phyloP scores from a whole-genome alignment of 176 grass and related monocot genomes.

The Carex cristatella region DNA sequence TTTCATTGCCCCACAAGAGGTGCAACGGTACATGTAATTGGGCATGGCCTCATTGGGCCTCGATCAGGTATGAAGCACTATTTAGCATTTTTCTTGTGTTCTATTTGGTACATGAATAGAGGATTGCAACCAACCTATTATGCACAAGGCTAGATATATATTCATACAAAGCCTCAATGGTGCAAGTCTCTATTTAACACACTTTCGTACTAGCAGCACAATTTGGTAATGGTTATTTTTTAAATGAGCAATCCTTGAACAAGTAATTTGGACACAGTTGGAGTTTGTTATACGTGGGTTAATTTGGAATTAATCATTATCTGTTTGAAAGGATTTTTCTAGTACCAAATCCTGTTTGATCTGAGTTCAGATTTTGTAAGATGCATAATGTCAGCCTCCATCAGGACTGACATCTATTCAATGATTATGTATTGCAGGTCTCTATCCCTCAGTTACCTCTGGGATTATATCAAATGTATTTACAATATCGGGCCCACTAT shows the following conservation, averaged over 20 bases:
- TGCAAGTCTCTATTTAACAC: neutral
- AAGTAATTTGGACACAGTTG: neutral
- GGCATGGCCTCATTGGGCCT: conserved; percentile 89
- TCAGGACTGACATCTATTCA: conserved; percentile 1
- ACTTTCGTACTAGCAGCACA: neutral
- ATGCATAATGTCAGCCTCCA: neutral
- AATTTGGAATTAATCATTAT: neutral
- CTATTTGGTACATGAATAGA: conserved; percentile 20
- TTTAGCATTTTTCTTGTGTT: conserved; percentile 25
- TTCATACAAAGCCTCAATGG: neutral
- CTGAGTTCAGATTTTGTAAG: neutral
- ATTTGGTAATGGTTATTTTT: neutral
- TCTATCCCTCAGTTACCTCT: conserved; percentile 58
- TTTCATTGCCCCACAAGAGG: conserved; percentile 64
- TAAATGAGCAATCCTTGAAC: neutral
- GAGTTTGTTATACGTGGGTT: neutral
- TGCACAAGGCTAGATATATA: neutral
- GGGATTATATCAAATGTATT: conserved; percentile 81
- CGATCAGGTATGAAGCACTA: conserved; percentile 50
- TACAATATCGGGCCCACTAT: conserved; percentile 32
- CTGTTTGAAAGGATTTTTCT: neutral
- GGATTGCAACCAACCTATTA: neutral
- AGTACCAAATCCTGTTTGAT: neutral
- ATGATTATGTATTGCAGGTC: conserved; percentile 35
- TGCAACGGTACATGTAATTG: conserved; percentile 56